Base-by-base conservation (phyloP, 305 asterid species). In the Fraxinus sp. region DNA sequence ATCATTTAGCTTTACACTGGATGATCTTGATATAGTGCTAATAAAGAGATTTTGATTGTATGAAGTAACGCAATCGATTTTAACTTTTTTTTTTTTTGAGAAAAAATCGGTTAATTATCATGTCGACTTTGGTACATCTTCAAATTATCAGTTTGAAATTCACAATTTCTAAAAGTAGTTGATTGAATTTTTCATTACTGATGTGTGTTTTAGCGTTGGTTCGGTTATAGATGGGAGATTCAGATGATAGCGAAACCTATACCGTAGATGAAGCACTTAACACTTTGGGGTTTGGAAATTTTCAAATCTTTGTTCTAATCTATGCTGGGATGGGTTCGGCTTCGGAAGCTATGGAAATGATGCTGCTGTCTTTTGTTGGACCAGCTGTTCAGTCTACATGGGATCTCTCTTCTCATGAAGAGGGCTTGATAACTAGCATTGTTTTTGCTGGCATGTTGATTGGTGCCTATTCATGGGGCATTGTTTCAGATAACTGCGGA, bases 331-430 rank as follows among this genome's bases (percentile, higher is more conserved):
- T 91, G 90, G 97, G 97, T 22, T 88, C 91, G 93, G 78, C 90
- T 83, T 89, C 95, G 59, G 97, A 93, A 84, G 94, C 97, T 84
- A 90, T 93, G 94, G 97, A 93, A 88, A 92, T 93, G 97, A 92
- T 92, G 97, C 91, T 92, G 79, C 94, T 93, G 49, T 88, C 97
- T 62, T 87, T 92, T 78, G 89, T 92, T 79, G 97, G 97, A 82
- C 86, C 95, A 79, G 94, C 97, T 76, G 93, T 93, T 33, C 92
- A 89, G 79, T 88, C 97, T 75, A 89, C 77, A n/a, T 93, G 97
- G 97, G 86, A 80, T 55, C 93, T 93, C 81, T 90, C 97, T 81
- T 86, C 97, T 81, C 89, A 74, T 14, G 78, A 93, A 85, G 94
- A 93, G 87, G 89, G 97, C 92, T 82, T 90, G 74, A 85, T 93